These are phyloP conservation scores for Magnaporthiopsis incrustans DNA, from an alignment of 2,329 filamentous ascomycete genomes.

Conservation along the genomic window DNA sequence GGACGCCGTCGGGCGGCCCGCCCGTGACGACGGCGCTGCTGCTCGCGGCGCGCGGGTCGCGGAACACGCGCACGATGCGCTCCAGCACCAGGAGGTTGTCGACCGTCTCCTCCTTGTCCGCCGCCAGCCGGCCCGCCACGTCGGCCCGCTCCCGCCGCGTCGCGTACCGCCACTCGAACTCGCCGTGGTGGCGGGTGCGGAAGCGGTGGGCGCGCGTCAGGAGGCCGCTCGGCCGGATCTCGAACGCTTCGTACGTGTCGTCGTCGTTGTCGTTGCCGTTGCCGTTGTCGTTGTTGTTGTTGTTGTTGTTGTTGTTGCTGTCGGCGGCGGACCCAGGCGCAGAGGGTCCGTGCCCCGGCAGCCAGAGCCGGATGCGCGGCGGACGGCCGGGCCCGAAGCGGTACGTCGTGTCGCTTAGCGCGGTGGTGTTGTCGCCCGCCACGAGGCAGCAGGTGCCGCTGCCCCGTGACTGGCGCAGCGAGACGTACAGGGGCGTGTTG, in stretches of 20 bases:
- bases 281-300: too few relatives aligned
- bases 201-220: constrained; percentile 39
- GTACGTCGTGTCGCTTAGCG: constrained; percentile 44
- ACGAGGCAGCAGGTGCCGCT: constrained; percentile 43
- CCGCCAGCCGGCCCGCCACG: constrained; percentile 22
- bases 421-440: constrained; percentile 22
- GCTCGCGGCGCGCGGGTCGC: background rate
- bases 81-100: constrained; percentile 44
- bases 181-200: constrained; percentile 34
- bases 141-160: constrained; percentile 33
- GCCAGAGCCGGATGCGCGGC: constrained; percentile 34
- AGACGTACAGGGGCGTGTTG: constrained; percentile 33
- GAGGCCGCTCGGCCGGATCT: constrained; percentile 27
- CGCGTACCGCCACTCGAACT: constrained; percentile 49
- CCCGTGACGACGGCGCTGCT: constrained; percentile 2
- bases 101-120: constrained; percentile 11
- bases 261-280: constrained; percentile 17
- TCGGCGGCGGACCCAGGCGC: too few relatives aligned
- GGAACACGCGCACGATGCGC: constrained; percentile 22
- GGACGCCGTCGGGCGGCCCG: background rate
- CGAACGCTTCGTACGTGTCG: constrained; percentile 20
- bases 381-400: constrained; percentile 46
- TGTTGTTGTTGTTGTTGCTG: too few relatives aligned
- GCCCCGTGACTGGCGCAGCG: constrained; percentile 35
- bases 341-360: constrained; percentile 2